Base-by-base conservation (phyloP, 257 asterid species). In the Petunia axillaris region DNA sequence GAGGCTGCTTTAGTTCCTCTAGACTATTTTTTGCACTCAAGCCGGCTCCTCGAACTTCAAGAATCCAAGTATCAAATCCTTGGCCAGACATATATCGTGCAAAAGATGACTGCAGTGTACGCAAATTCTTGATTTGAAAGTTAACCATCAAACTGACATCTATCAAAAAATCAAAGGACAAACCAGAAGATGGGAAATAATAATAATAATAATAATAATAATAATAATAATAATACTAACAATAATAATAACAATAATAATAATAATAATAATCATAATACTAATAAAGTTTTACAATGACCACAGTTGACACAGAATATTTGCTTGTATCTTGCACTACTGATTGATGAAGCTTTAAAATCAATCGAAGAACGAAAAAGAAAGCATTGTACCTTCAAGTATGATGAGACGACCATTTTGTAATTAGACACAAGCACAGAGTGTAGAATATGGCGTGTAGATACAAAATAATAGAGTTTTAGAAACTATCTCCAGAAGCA, bases 21-120 rank as follows among this genome's bases (percentile, higher is more conserved):
- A 2, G 36, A 73, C 78, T 36, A 73, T 79, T 91, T 78, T 82
- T 90, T 41, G 81, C 86, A 86, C 98, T 94, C 91, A 96, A 84
- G 70, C 99, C 98, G 59, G 98, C 98, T 80, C 99, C 99, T 84
- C 99, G 90, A 76, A 94, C 97, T 90, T 96, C 99, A 67, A 96
- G 91, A 75, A 96, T 85, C 98, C 98, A 96, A 46, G 99, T 96
- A 82, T 96, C 99, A 91, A 93, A 96, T 88, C 99, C 99, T 87
- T 94, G 97, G 81, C 88, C 93, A 86, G 97, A 93, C 98, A 96
- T 96, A 83, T 89, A 85, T 74, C 98, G 99, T 81, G 99, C 98
- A 88, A 96, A 96, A 75, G 99, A 96, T 82, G 93, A 94, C 98
- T 94, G 92, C 90, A 88, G 89, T 57, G 82, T 41, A 43, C n/a